Conservation (phyloP, 2,329 filamentous ascomycete genomes). For the Raffaelea arxii region DNA sequence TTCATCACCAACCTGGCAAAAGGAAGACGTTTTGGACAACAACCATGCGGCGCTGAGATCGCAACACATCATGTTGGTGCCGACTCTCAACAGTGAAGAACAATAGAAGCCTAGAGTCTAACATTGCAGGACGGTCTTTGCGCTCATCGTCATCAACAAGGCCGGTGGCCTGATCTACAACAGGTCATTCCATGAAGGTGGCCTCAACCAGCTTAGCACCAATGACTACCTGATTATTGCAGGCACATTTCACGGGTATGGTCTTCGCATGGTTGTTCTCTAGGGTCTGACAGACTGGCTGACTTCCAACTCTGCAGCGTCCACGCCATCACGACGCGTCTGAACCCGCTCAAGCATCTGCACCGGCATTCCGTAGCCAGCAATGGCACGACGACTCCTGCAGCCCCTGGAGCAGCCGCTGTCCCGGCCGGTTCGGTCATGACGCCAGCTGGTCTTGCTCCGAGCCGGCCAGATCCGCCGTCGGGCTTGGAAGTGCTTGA, state of each 20-base stretch:
- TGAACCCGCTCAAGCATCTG: slow-evolving; percentile 42
- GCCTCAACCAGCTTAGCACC: slow-evolving; percentile 76
- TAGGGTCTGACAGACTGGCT: no score
- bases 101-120: no score
- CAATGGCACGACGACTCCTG: slow-evolving; percentile 8
- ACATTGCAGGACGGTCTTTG: slow-evolving; percentile 92
- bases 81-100: no score
- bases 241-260: slow-evolving; percentile 89
- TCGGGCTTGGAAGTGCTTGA: slow-evolving; percentile 89
- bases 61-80: no score
- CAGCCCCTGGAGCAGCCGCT: background rate
- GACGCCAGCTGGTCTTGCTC: slow-evolving; percentile 17
- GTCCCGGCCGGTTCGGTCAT: slow-evolving; percentile 10
- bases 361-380: slow-evolving; percentile 8
- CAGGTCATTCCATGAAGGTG: slow-evolving; percentile 79
- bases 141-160: slow-evolving; percentile 97
- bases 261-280: background rate
- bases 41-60: no score
- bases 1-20: no score
- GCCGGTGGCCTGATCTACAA: slow-evolving; percentile 95
- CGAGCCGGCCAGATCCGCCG: slow-evolving; percentile 49
- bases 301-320: slow-evolving; percentile 44
- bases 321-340: slow-evolving; percentile 57
- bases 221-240: slow-evolving; percentile 97
- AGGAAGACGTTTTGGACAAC: no score